Percentiles rank a stretch among this genome's conserved stretches.
Conservation (phyloP, 305 asterid genomes). For the Andrographis paniculata region DNA sequence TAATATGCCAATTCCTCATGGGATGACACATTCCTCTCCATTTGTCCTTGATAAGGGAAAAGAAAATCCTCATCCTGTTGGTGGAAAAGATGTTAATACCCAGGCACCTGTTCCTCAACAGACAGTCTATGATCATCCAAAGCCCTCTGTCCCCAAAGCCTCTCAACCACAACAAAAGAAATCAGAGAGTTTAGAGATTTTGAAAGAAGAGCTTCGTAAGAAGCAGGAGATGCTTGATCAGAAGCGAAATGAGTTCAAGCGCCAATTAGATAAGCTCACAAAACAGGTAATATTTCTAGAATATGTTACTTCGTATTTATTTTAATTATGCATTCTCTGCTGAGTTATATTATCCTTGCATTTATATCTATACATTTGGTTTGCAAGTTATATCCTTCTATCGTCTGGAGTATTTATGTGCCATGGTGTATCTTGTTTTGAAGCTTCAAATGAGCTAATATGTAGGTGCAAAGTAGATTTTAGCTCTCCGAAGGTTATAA, state of each 20-base stretch:
- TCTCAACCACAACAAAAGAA: slow-evolving; percentile 64
- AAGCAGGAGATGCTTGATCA: slow-evolving; percentile 97
- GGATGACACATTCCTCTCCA: slow-evolving; percentile 30
- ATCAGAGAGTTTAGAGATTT: slow-evolving; percentile 63
- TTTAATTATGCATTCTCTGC: not conserved
- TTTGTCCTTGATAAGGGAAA: slow-evolving; percentile 36
- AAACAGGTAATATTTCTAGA: slow-evolving; percentile 53
- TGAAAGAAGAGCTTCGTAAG: slow-evolving; percentile 92
- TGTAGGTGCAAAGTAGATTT: too few relatives aligned
- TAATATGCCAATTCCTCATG: slow-evolving; percentile 23
- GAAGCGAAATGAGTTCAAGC: slow-evolving; percentile 75
- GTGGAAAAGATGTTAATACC: slow-evolving; percentile 31
- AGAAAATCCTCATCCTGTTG: slow-evolving; percentile 39
- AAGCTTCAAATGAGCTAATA: not conserved
- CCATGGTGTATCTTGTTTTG: too few relatives aligned
- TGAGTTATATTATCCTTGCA: not conserved
- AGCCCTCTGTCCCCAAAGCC: slow-evolving; percentile 50
- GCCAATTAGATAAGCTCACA: slow-evolving; percentile 58
- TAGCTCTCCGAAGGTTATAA: too few relatives aligned
- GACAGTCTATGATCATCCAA: slow-evolving; percentile 36
- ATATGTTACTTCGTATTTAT: not conserved
- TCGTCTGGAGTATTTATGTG: too few relatives aligned
- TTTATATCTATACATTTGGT: not conserved
- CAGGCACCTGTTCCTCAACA: slow-evolving; percentile 29
- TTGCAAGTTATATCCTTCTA: too few relatives aligned